Base-by-base conservation (phyloP, 139 green algal genomes). In the Ettlia oleoabundans region DNA sequence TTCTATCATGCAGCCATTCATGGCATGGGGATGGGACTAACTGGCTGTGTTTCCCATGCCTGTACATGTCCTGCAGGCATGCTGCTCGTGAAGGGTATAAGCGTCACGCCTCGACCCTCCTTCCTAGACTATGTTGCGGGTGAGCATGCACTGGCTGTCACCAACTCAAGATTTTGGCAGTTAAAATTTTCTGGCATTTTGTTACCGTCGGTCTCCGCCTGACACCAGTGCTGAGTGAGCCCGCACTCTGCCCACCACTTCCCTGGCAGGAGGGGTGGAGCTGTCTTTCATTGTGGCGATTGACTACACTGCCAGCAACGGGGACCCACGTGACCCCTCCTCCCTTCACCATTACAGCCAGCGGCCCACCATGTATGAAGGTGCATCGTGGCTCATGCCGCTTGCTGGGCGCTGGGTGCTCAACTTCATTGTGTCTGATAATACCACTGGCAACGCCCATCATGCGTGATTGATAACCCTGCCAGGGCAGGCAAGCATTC, bases 301-400 rank as follows among this genome's bases (percentile, higher is more conserved):
- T 4, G 88, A 92, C 73, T 92, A 86, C 83, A 92, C 88, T 1
- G 79, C 22, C 67, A 82, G 55, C 58, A 92, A 92, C 52, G 86
- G 88, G 9, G 67, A 86, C 76, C 85, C 85, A 3, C 41, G 58
- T 7, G 6, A 82, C 42, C 80, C 74, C 2, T 9, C 15, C 43
- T 86, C 80, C 58, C 86, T 90, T 65, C 88, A 92, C 75, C 84
- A 87, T 71, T 55, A 82, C 10, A 47, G 55, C 74, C 24, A 70
- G 53, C 52, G 26, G 30, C 78, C 73, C 58, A 92, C 82, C 38
- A 63, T 78, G 61, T 92, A 92, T 62, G 82, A 92, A 67, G 61
- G 77, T 82, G 77, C 62, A 43, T 38, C 3, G 37, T 3, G 2
- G 66, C n/a, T 33, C 37, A 30, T 2, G 7, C n/a, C n/a, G n/a